Conservation (phyloP, 345 rosid species). For the Lepidium aucheri region DNA sequence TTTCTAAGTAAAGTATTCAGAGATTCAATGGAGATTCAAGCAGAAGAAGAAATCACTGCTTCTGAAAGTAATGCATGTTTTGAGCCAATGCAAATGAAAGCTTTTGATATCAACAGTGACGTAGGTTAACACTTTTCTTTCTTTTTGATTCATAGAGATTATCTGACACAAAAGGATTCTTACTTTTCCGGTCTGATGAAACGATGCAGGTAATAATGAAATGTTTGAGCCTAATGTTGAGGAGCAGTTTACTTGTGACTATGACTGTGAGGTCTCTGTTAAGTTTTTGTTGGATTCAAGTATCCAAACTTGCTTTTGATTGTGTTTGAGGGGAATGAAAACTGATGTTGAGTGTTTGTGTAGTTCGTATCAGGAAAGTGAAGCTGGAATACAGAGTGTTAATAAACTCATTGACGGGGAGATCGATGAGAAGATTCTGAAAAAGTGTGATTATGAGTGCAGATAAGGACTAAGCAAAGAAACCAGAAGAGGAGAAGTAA, state of each 20-base stretch:
- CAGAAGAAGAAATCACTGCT: slow-evolving; percentile 44
- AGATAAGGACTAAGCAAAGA: slow-evolving; percentile 30
- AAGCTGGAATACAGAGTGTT: slow-evolving; percentile 43
- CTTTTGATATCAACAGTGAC: too few relatives aligned
- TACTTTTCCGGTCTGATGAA: slow-evolving; percentile 24
- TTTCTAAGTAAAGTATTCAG: slow-evolving; percentile 64
- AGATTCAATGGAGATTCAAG: slow-evolving; percentile 82
- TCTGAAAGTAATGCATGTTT: slow-evolving; percentile 57
- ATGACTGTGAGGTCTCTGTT: slow-evolving; percentile 23
- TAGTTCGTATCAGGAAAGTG: slow-evolving; percentile 39
- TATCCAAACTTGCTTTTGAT: background rate
- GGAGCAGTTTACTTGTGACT: slow-evolving; percentile 24
- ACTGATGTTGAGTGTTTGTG: background rate
- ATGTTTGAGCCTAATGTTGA: slow-evolving; percentile 28
- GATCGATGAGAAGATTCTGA: slow-evolving; percentile 36
- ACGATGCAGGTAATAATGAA: slow-evolving; percentile 22
- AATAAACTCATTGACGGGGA: slow-evolving; percentile 88
- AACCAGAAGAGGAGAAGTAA: slow-evolving; percentile 42
- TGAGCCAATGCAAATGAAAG: slow-evolving; percentile 10
- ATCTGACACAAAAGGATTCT: background rate
- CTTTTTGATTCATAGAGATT: background rate
- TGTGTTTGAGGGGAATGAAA: background rate
- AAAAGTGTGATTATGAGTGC: slow-evolving; percentile 26
- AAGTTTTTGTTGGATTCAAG: slow-evolving; percentile 33
- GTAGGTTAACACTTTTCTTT: background rate